Evolutionary conservation across 345 rosid species (phyloP), one percentile per base, ranked within the genome.

Genomic region (Abelmoschus esculentus): DNA sequence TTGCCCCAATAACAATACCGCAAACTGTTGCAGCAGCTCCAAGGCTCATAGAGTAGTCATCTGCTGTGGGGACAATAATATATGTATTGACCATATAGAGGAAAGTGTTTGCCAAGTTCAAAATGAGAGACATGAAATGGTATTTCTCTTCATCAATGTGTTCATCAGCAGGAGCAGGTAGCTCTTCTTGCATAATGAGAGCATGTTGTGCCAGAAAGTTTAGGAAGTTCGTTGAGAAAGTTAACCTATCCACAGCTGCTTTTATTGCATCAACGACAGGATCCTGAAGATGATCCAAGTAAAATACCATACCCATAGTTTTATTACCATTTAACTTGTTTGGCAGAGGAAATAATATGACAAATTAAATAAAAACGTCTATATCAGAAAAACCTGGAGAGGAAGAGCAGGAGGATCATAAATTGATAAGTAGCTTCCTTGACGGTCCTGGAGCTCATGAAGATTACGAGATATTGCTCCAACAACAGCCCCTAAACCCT

Each of bases 1-100:
- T 96, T 69, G 99, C 85, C 66, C 99, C 99, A 66, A 96, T 92
- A 47, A 96, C 98, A 73, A 90, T 44, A 82, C 99, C 99, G 54
- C 99, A 96, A 83, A 96, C 98, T 28, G 99, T 96, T 71, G 99
- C 96, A 64, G 99, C 91, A 65, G 99, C 98, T 64, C 96, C 98
- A 74, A 91, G 99, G 78, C 93, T 85, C 83, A 80, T 75, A 0
- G 99, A 86, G 79, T 92, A 92, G 83, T 96, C 91, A 90, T 90
- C 99, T 0, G 97, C 98, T 5, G 99, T 90, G 53, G 98, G 97
- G 67, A 96, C 98, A 18, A 96, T 82, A 67, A 92, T 89, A 73
- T 92, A 96, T 42, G 98, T 92, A 80, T 96, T 96, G 81, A 96
- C 85, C 93, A 96, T 96, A 79, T 96, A 96, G 71, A 96, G 92